Conservation (phyloP, 2,329 filamentous ascomycete genomes). For the Didymosphaeria variabile region DNA sequence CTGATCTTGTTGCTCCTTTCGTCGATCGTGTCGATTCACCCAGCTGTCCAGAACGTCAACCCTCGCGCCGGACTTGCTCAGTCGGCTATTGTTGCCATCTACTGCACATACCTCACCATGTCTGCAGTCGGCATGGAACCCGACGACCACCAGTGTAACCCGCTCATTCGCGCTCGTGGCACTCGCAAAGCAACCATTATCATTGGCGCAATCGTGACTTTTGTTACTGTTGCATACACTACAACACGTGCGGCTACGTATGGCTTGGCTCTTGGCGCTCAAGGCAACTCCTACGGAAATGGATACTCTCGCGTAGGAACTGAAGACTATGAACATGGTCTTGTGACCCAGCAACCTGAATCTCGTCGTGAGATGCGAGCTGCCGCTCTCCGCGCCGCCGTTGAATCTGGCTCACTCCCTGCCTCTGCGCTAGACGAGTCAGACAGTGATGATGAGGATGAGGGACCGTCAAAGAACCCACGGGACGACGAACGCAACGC, state of each 20-base stretch:
- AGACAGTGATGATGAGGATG: constrained; percentile 71
- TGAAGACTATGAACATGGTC: constrained; percentile 80
- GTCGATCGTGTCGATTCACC: constrained; percentile 87
- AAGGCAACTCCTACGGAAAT: constrained; percentile 62
- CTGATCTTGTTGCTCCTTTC: constrained; percentile 82
- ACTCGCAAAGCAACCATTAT: constrained; percentile 91
- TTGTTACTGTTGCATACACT: constrained; percentile 96
- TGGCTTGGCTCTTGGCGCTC: constrained; percentile 76
- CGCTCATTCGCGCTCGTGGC: constrained; percentile 82
- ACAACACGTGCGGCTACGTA: constrained; percentile 96
- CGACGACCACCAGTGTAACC: constrained; percentile 93
- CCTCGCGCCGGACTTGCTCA: constrained; percentile 95
- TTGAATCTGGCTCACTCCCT: constrained; percentile 90
- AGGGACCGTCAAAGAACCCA: constrained; percentile 66
- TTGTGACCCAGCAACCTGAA: constrained; percentile 85
- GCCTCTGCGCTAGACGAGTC: constrained; percentile 86
- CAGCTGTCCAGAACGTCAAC: constrained; percentile 88
- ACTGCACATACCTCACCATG: constrained; percentile 98
- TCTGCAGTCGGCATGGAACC: constrained; percentile 99
- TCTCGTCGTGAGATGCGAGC: constrained; percentile 89
- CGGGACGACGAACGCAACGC: constrained; percentile 88
- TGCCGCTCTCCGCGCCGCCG: constrained; percentile 87
- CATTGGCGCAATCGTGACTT: constrained; percentile 92
- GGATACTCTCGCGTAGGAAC: constrained; percentile 68
- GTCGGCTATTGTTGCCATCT: constrained; percentile 94